Percentiles rank a stretch among this genome's conserved stretches.
Conservation (phyloP, 257 asterid species). For the Thymus mandschuricus region DNA sequence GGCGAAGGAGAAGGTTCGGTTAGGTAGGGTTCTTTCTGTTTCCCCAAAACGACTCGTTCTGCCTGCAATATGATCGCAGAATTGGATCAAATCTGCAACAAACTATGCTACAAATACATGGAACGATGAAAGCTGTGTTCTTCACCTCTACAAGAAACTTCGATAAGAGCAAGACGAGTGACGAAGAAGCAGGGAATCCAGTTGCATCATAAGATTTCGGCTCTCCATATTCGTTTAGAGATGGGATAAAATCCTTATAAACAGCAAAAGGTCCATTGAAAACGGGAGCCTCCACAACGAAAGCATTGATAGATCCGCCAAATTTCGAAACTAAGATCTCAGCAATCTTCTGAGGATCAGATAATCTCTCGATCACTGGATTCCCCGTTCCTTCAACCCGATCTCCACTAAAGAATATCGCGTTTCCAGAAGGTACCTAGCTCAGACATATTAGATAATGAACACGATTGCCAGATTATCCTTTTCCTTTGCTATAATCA, state of each 20-base stretch:
- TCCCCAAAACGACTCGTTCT: constrained; percentile 45
- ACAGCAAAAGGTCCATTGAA: constrained; percentile 91
- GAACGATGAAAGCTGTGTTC: not conserved
- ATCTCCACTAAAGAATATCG: constrained; percentile 86
- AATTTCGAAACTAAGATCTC: constrained; percentile 81
- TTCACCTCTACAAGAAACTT: constrained; percentile 74
- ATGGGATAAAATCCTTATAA: constrained; percentile 84
- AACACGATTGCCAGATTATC: constrained; percentile 15
- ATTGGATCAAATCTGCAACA: not conserved
- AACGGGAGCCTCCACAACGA: constrained; percentile 79
- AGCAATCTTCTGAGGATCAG: constrained; percentile 73
- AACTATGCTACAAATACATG: not conserved
- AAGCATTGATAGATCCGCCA: constrained; percentile 81
- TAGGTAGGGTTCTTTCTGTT: constrained; percentile 49
- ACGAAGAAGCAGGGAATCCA: constrained; percentile 84
- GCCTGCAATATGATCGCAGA: constrained; percentile 53
- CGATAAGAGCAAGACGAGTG: constrained; percentile 66
- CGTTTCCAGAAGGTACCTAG: constrained; percentile 91
- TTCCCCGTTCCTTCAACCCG: constrained; percentile 72
- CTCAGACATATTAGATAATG: constrained; percentile 15
- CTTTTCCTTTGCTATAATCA: not conserved
- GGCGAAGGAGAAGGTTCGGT: constrained; percentile 49
- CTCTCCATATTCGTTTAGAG: constrained; percentile 74
- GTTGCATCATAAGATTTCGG: constrained; percentile 77
- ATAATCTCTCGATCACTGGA: constrained; percentile 84